Conservation (phyloP, 805 yeast species). For the Diddensiella caesifluorescens region DNA sequence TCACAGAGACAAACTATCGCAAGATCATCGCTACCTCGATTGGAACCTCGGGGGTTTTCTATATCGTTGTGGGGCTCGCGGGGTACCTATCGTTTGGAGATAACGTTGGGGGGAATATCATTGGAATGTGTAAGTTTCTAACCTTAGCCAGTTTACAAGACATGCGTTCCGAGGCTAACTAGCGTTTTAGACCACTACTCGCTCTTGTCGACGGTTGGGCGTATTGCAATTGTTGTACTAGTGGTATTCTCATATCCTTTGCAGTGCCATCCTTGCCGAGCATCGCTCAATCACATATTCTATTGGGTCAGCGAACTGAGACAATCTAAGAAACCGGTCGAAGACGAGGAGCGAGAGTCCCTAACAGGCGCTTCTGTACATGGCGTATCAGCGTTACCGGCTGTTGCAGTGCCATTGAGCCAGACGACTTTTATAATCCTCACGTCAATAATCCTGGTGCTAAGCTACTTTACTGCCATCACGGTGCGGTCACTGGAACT, state of each 20-base stretch:
- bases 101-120: slow-evolving; percentile 70
- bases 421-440: slow-evolving; percentile 33
- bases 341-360: slow-evolving; percentile 7
- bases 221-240: slow-evolving; percentile 71
- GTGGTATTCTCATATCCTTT: slow-evolving; percentile 83
- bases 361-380: slow-evolving; percentile 1
- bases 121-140: slow-evolving; percentile 44
- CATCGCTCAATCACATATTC: slow-evolving; percentile 68
- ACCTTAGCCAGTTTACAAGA: too few species aligned
- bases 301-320: slow-evolving; percentile 39
- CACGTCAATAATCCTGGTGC: slow-evolving; percentile 42
- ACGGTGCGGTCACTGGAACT: slow-evolving; percentile 68
- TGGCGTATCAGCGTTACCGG: slow-evolving; percentile 1
- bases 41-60: slow-evolving; percentile 53
- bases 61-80: slow-evolving; percentile 65
- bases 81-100: slow-evolving; percentile 90
- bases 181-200: slow-evolving; percentile 47
- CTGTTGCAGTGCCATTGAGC: slow-evolving; percentile 15
- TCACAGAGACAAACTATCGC: slow-evolving; percentile 43
- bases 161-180: too few species aligned
- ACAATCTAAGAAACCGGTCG: background rate
- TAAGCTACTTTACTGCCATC: slow-evolving; percentile 61
- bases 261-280: slow-evolving; percentile 86
- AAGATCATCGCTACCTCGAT: slow-evolving; percentile 50
- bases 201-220: slow-evolving; percentile 66